A percentile compares a stretch with the other conserved stretches of the same genome.
Evolutionary conservation across 2,329 filamentous ascomycete genomes (phyloP).

Genomic region (Colletotrichum trifolii): DNA sequence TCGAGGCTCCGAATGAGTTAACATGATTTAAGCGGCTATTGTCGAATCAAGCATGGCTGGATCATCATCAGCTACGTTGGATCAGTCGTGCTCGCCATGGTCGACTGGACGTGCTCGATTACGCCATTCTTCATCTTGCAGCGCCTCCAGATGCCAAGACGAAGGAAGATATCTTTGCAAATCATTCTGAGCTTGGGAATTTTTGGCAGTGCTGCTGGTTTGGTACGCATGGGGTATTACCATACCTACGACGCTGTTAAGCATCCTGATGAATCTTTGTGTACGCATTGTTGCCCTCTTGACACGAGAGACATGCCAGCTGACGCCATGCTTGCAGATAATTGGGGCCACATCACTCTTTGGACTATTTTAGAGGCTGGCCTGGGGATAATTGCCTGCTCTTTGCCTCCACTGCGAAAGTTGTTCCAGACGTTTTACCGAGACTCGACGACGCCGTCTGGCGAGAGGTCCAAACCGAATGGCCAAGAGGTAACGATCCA

Average conservation of each 20-base stretch:
- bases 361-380: background rate
- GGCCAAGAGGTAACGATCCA: background rate
- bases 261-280: constrained; percentile 26
- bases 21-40: background rate
- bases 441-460: background rate
- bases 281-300: background rate
- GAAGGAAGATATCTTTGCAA: constrained; percentile 36
- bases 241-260: constrained; percentile 20
- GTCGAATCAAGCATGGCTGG: background rate
- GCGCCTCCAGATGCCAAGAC: constrained; percentile 41
- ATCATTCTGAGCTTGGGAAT: constrained; percentile 8
- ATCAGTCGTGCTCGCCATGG: constrained; percentile 37
- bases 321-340: background rate
- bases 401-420: background rate
- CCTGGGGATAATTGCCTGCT: background rate
- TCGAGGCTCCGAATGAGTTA: background rate
- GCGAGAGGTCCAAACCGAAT: background rate
- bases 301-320: background rate
- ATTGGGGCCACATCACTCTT: background rate
- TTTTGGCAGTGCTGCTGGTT: constrained; percentile 26
- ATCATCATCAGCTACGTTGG: constrained; percentile 31
- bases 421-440: background rate
- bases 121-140: constrained; percentile 44
- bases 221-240: constrained; percentile 30
- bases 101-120: constrained; percentile 43